Evolutionary conservation across 352 stramenopile species (phyloP).

Genomic region (Globisporangium nodosum): DNA sequence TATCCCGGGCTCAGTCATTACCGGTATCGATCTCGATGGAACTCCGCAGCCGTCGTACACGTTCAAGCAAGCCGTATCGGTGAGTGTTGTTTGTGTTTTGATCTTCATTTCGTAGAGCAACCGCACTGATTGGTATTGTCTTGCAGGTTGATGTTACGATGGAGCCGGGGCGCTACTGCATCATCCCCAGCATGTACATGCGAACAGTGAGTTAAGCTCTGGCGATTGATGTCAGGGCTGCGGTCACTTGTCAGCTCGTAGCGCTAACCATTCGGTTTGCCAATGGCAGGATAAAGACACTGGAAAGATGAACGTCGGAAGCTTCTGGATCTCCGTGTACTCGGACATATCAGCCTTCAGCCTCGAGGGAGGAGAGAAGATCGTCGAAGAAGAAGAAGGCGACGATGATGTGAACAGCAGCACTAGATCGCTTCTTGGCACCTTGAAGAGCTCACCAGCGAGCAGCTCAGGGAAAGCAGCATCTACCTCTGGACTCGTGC

Average conservation of each 20-base stretch:
- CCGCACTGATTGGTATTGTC: not conserved
- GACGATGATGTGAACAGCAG: conserved; percentile 27
- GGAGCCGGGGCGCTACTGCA: conserved; percentile 72
- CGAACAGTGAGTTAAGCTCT: conserved; percentile 43
- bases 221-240: not conserved
- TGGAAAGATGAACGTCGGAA: conserved; percentile 72
- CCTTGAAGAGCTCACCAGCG: conserved; percentile 11
- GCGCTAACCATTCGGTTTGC: not conserved
- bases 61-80: conserved; percentile 80
- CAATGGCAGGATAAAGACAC: conserved; percentile 56
- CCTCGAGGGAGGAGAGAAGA: conserved; percentile 67
- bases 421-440: not conserved
- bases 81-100: conserved; percentile 10
- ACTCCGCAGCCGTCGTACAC: conserved; percentile 71
- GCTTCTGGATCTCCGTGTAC: conserved; percentile 82
- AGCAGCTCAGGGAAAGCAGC: conserved; percentile 28
- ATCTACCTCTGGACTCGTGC: conserved; percentile 21
- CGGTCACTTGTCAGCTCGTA: not conserved
- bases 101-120: not conserved
- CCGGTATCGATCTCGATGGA: conserved; percentile 57
- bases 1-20: conserved; percentile 70
- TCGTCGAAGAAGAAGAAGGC: conserved; percentile 77
- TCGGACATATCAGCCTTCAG: conserved; percentile 59
- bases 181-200: conserved; percentile 87
- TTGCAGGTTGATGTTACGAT: conserved; percentile 59